phyloP scores from a whole-genome alignment of 2,329 filamentous ascomycete species.

The Plenodomus lindquistii region DNA sequence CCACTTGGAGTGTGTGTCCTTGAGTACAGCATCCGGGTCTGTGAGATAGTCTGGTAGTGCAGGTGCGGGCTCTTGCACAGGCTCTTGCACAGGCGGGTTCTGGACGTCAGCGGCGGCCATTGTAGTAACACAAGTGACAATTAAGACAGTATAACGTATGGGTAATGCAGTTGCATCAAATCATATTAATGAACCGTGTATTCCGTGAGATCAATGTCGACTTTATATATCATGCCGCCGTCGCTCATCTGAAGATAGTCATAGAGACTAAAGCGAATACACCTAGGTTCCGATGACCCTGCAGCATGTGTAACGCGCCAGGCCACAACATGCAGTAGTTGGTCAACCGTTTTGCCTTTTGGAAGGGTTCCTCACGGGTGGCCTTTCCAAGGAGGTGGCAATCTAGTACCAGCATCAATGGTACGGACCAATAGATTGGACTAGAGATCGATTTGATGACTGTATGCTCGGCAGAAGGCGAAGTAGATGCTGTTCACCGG shows the following conservation, averaged over 20 bases:
- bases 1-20: constrained; percentile 60
- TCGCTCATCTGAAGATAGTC: background rate
- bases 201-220: too few relatives aligned
- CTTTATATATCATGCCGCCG: constrained; percentile 14
- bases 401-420: too few relatives aligned
- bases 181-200: too few relatives aligned
- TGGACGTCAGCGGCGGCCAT: constrained; percentile 39
- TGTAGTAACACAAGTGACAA: background rate
- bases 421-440: too few relatives aligned
- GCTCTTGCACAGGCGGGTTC: constrained; percentile 27
- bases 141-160: too few relatives aligned
- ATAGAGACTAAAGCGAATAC: constrained; percentile 3
- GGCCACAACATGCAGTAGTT: constrained; percentile 8
- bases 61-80: constrained; percentile 38
- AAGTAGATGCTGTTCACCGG: constrained; percentile 1
- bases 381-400: too few relatives aligned
- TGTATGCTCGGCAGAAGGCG: background rate
- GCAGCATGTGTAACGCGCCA: constrained; percentile 6
- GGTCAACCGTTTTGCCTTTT: background rate
- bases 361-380: too few relatives aligned
- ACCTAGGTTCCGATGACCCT: constrained; percentile 8
- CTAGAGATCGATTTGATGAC: too few relatives aligned
- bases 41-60: constrained; percentile 61
- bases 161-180: too few relatives aligned
- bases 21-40: constrained; percentile 62